Conservation (phyloP, 192 early-diverging fungal genomes). For the Backusella morwellensis region DNA sequence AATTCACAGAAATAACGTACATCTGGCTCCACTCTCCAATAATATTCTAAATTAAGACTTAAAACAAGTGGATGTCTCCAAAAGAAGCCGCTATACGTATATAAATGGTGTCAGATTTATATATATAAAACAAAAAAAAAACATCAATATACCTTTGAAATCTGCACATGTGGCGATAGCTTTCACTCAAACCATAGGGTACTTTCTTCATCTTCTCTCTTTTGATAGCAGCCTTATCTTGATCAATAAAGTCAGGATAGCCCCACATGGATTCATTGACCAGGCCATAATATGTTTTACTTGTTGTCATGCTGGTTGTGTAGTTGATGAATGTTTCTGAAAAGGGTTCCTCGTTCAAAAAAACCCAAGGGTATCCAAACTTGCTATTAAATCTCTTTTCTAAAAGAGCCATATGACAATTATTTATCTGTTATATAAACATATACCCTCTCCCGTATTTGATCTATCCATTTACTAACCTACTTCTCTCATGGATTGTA, state of each 20-base stretch:
- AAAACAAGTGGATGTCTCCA: constrained; percentile 48
- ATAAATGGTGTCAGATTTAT: neutral
- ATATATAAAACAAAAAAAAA: neutral
- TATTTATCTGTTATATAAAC: neutral
- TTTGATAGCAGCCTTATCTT: constrained; percentile 53
- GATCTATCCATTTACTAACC: constrained; percentile 27
- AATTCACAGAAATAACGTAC: constrained; percentile 57
- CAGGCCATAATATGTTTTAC: constrained; percentile 63
- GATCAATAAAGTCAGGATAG: constrained; percentile 71
- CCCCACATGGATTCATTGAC: constrained; percentile 73
- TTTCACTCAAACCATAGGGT: constrained; percentile 66
- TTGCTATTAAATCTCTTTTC: constrained; percentile 72
- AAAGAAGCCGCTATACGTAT: constrained; percentile 40
- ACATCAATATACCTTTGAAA: constrained; percentile 35
- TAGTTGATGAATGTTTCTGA: constrained; percentile 63
- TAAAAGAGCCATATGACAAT: neutral
- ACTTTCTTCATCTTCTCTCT: constrained; percentile 47
- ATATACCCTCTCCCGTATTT: neutral
- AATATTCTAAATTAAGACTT: constrained; percentile 52
- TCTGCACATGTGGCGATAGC: constrained; percentile 88
- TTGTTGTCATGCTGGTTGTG: constrained; percentile 42
- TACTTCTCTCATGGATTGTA: constrained; percentile 59
- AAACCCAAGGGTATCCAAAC: constrained; percentile 82
- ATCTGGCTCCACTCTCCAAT: constrained; percentile 60
- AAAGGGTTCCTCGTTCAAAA: constrained; percentile 79